Evolutionary conservation across 2,329 filamentous ascomycete species (phyloP).

Genomic region (Colletotrichum chrysophilum): DNA sequence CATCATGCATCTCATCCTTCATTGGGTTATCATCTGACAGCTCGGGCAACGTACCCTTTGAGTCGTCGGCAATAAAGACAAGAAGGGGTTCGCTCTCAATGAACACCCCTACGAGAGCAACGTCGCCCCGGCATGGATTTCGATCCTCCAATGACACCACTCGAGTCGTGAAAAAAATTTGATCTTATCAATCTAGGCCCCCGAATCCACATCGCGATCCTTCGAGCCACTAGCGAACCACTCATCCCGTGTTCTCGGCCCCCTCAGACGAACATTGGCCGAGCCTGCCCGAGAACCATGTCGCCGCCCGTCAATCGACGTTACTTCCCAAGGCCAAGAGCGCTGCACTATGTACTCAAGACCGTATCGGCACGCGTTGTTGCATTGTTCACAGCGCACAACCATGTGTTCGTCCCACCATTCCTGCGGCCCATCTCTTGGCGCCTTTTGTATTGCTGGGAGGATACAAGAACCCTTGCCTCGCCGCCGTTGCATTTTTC

Average conservation of each 20-base stretch:
- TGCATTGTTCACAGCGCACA: not conserved
- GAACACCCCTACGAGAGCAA: not conserved
- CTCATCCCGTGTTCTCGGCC: not conserved
- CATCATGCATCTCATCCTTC: not conserved
- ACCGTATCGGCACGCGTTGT: not conserved
- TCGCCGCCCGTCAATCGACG: not conserved
- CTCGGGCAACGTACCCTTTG: not conserved
- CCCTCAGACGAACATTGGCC: not conserved
- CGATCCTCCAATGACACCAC: not conserved
- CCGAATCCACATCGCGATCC: not conserved
- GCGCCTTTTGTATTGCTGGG: not conserved
- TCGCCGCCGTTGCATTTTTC: not conserved
- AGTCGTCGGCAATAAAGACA: not conserved
- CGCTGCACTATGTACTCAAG: not conserved
- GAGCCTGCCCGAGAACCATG: not conserved
- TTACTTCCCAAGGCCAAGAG: not conserved
- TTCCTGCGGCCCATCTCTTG: not conserved
- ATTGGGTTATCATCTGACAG: not conserved
- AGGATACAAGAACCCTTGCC: not conserved
- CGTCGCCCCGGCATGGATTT: not conserved
- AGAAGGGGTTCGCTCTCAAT: not conserved
- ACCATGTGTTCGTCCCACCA: not conserved
- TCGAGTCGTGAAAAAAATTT: not conserved
- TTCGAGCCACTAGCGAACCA: not conserved
- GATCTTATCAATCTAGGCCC: constrained; percentile 13